A percentile compares a stretch with the other conserved stretches of the same genome.
Evolutionary conservation across 441 rosid genomes (phyloP).

Genomic region (Gossypium schwendimanii): DNA sequence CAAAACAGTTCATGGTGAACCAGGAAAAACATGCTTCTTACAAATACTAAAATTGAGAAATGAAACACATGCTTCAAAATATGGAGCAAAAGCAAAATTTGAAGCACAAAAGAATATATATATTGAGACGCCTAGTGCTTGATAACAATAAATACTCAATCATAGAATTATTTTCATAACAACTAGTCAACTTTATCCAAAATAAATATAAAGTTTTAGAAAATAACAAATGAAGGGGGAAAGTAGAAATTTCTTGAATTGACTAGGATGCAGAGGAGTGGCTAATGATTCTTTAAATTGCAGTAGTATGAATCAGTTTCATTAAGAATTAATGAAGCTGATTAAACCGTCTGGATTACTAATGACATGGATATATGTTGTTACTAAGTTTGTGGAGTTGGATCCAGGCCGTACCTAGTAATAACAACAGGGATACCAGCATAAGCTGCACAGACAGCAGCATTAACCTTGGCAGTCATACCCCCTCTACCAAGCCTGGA

Average conservation of each 20-base stretch:
- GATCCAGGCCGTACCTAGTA: slow-evolving; percentile 21
- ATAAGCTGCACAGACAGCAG: slow-evolving; percentile 26
- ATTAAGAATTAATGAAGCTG: background rate
- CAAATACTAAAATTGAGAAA: background rate
- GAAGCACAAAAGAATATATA: no score
- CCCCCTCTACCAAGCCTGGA: slow-evolving; percentile 35
- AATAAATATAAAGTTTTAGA: background rate
- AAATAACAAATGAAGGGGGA: background rate
- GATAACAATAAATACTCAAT: background rate
- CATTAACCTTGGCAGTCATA: slow-evolving; percentile 33
- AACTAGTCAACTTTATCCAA: background rate
- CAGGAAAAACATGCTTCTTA: background rate
- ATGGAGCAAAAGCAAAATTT: background rate
- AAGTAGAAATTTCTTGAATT: background rate
- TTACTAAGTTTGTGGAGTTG: background rate
- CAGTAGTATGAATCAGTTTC: background rate
- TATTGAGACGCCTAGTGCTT: background rate
- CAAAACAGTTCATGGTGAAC: background rate
- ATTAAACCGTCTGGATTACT: background rate
- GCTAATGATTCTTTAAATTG: background rate
- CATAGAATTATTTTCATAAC: background rate
- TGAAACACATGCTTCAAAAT: no score
- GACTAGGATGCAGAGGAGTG: background rate
- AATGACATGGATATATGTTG: background rate
- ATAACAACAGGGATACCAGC: slow-evolving; percentile 32